A percentile compares a stretch with the other conserved stretches of the same genome.
phyloP scores from a whole-genome alignment of 768 basidiomycete species.

The Pholiota molesta region DNA sequence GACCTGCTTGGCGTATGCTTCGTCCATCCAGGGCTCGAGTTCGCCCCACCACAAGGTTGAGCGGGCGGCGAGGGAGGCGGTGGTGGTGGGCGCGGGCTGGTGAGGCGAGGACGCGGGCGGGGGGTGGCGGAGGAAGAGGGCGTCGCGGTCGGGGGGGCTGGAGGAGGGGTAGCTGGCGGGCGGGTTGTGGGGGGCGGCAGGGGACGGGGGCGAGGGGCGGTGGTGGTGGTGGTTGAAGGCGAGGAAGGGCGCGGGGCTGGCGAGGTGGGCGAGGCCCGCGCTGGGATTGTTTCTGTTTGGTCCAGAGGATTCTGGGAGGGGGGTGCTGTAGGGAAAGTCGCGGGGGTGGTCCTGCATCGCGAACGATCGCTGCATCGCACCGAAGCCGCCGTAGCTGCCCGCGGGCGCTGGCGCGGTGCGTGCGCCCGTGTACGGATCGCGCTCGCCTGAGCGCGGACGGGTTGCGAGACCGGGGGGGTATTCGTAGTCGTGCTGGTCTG shows the following conservation, averaged over 20 bases:
- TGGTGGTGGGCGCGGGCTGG: constrained; percentile 13
- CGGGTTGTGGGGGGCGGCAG: constrained; percentile 14
- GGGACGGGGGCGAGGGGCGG: constrained; percentile 38
- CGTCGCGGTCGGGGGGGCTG: constrained; percentile 36
- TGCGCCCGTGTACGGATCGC: background rate
- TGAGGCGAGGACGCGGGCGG: constrained; percentile 26
- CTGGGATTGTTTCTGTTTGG: constrained; percentile 50
- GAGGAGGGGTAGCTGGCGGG: constrained; percentile 26
- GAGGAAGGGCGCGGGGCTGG: constrained; percentile 37
- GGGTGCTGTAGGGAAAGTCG: constrained; percentile 11
- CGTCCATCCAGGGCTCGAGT: constrained; percentile 96
- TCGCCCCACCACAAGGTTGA: constrained; percentile 85
- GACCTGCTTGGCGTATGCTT: constrained; percentile 90
- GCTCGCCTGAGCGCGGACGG: constrained; percentile 24
- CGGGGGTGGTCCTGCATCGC: constrained; percentile 23
- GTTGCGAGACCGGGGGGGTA: constrained; percentile 34
- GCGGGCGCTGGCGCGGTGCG: background rate
- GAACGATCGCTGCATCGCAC: constrained; percentile 28
- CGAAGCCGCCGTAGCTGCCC: background rate
- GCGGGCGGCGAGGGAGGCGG: constrained; percentile 38
- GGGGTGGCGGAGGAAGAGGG: constrained; percentile 28
- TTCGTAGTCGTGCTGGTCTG: constrained; percentile 45
- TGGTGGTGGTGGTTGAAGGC: constrained; percentile 48
- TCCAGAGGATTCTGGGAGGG: constrained; percentile 26
- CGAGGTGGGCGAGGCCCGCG: constrained; percentile 27